These are phyloP conservation scores for Sclerotinia trifoliorum DNA, from an alignment of 2,329 filamentous ascomycete species.

Conservation along the genomic window DNA sequence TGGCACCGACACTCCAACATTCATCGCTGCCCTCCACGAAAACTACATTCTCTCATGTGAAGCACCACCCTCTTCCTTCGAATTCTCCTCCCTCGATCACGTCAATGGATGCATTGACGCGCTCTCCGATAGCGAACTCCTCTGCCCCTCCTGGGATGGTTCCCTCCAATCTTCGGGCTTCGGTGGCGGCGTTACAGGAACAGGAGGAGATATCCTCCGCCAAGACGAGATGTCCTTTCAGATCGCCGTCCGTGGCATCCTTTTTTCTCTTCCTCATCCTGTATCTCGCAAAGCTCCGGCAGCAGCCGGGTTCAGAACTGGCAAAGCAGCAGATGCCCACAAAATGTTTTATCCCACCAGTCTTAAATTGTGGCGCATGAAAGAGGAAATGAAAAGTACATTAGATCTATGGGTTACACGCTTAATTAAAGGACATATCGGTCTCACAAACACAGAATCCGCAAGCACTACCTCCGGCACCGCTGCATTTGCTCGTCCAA, in stretches of 20 bases:
- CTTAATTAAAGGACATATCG: conserved; percentile 55
- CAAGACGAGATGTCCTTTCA: conserved; percentile 96
- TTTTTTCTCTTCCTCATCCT: conserved; percentile 81
- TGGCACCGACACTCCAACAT: conserved; percentile 87
- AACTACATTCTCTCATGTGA: conserved; percentile 89
- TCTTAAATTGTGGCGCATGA: conserved; percentile 77
- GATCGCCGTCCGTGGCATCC: conserved; percentile 78
- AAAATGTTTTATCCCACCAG: conserved; percentile 93
- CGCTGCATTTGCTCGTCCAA: conserved; percentile 49
- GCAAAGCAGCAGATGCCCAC: conserved; percentile 59
- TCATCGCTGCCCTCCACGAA: conserved; percentile 86
- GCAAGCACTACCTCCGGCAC: conserved; percentile 48
- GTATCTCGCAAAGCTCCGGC: conserved; percentile 66
- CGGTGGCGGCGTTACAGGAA: conserved; percentile 50
- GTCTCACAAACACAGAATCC: conserved; percentile 26
- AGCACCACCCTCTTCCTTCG: conserved; percentile 48
- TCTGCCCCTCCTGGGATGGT: conserved; percentile 70
- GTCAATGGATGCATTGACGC: conserved; percentile 83
- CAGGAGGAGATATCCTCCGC: conserved; percentile 70
- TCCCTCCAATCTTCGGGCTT: conserved; percentile 63
- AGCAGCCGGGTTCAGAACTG: conserved; percentile 34
- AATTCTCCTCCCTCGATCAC: conserved; percentile 68
- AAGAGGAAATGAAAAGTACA: conserved; percentile 75
- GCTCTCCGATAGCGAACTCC: conserved; percentile 82
- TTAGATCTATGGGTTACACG: conserved; percentile 68